Conservation (phyloP, 495 filamentous ascomycete species). For the Penicillium pancosmium region DNA sequence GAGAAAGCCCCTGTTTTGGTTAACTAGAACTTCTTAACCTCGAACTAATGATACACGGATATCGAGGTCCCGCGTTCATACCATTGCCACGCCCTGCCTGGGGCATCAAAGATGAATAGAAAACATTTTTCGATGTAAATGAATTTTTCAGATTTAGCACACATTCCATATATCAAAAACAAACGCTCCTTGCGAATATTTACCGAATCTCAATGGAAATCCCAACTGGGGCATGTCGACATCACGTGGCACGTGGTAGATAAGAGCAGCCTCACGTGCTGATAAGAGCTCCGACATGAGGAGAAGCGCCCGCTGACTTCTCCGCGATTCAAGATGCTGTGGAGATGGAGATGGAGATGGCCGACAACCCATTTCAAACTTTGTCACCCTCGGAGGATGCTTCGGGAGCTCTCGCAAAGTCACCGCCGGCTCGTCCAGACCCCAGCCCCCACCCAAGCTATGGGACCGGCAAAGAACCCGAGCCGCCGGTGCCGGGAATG, state of each 20-base stretch:
- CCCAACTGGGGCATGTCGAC: too few species aligned
- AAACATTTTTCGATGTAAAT: too few species aligned
- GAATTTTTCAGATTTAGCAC: too few species aligned
- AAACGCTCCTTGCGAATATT: too few species aligned
- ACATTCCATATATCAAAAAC: too few species aligned
- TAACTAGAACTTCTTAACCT: too few species aligned
- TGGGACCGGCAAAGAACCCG: constrained; percentile 18
- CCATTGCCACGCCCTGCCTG: too few species aligned
- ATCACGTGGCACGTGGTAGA: not conserved
- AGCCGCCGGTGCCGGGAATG: not conserved
- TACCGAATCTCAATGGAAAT: too few species aligned
- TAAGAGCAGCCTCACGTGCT: constrained; percentile 14
- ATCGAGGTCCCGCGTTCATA: too few species aligned
- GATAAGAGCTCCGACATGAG: constrained; percentile 24
- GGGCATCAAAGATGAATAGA: too few species aligned
- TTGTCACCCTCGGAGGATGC: constrained; percentile 27
- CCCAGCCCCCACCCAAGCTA: constrained; percentile 29
- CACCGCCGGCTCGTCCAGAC: constrained; percentile 2
- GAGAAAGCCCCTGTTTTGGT: too few species aligned
- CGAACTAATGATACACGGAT: too few species aligned
- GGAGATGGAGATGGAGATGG: constrained; percentile 34
- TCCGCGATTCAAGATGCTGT: constrained; percentile 35
- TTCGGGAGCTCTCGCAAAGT: not conserved
- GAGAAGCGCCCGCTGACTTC: constrained; percentile 22
- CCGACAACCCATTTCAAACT: constrained; percentile 28